Evolutionary conservation across 768 basidiomycete species (phyloP).

Genomic region (Cubamyces lactineus): DNA sequence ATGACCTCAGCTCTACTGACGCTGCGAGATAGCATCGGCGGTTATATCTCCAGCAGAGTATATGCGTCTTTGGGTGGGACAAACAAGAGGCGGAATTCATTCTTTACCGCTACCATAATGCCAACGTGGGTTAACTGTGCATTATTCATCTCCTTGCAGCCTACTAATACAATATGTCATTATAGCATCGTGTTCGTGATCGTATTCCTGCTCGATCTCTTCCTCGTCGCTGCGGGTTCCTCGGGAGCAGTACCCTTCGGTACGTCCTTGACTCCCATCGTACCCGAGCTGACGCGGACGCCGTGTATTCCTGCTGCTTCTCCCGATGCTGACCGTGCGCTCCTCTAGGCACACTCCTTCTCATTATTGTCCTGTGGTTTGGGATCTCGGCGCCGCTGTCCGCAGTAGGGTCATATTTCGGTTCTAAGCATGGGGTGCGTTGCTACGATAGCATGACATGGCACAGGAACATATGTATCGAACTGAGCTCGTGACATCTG

Average conservation of each 20-base stretch:
- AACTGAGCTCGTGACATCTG: background rate
- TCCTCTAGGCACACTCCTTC: slow-evolving; percentile 72
- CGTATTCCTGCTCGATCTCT: slow-evolving; percentile 90
- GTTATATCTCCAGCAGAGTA: slow-evolving; percentile 84
- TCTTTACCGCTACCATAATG: slow-evolving; percentile 85
- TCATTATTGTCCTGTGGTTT: slow-evolving; percentile 88
- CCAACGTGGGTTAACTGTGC: slow-evolving; percentile 64
- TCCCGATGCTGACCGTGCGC: background rate
- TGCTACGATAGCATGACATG: too few species aligned
- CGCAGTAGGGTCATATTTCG: slow-evolving; percentile 83
- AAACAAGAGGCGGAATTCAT: slow-evolving; percentile 78
- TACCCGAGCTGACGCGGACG: slow-evolving; percentile 3
- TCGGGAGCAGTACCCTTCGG: slow-evolving; percentile 98
- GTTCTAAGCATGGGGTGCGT: slow-evolving; percentile 83
- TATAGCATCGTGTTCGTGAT: slow-evolving; percentile 77
- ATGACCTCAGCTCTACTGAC: slow-evolving; percentile 4
- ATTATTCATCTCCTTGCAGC: background rate
- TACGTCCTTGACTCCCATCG: slow-evolving; percentile 33
- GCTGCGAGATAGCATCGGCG: slow-evolving; percentile 63
- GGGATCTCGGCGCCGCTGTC: slow-evolving; percentile 92
- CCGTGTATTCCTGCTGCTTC: background rate
- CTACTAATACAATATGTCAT: background rate
- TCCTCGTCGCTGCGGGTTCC: slow-evolving; percentile 81
- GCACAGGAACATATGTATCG: too few species aligned
- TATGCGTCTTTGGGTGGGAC: slow-evolving; percentile 81